Conservation (phyloP, 2,329 filamentous ascomycete species). For the Ceratocystis papillata region DNA sequence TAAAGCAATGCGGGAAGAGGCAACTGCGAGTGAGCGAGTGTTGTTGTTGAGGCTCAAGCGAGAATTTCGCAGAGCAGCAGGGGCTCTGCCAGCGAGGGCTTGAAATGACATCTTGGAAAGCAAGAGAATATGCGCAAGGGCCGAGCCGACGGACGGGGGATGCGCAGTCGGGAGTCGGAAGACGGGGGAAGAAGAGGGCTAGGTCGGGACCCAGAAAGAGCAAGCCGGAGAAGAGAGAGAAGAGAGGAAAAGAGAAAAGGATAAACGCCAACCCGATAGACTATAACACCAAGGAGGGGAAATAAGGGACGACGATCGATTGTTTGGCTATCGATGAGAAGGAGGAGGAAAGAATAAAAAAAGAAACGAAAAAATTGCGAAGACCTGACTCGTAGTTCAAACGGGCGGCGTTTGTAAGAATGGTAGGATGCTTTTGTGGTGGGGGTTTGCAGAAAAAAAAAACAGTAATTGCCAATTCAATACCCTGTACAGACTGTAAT, state of each 20-base stretch:
- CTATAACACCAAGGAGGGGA: neutral
- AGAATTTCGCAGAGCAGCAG: conserved; percentile 47
- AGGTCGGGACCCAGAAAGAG: neutral
- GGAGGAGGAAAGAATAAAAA: conserved; percentile 10
- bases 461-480: conserved; percentile 13
- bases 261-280: neutral
- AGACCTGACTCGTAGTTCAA: conserved; percentile 5
- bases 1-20: conserved; percentile 18
- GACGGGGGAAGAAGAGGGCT: neutral
- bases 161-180: conserved; percentile 1
- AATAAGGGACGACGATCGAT: conserved; percentile 1
- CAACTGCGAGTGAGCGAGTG: conserved; percentile 17
- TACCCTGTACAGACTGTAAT: conserved; percentile 12
- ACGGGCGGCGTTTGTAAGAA: conserved; percentile 14
- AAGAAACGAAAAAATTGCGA: conserved; percentile 5
- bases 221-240: conserved; percentile 4
- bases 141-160: neutral
- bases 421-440: conserved; percentile 17
- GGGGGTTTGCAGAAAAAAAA: conserved; percentile 16
- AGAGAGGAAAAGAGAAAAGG: conserved; percentile 2
- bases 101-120: conserved; percentile 30
- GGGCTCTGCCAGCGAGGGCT: conserved; percentile 46
- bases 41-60: conserved; percentile 28
- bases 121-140: neutral
- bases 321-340: neutral